Percentiles rank a stretch among this genome's conserved stretches.
phyloP scores from a whole-genome alignment of 176 grass and related monocot species.

The Pontederia crassipes region DNA sequence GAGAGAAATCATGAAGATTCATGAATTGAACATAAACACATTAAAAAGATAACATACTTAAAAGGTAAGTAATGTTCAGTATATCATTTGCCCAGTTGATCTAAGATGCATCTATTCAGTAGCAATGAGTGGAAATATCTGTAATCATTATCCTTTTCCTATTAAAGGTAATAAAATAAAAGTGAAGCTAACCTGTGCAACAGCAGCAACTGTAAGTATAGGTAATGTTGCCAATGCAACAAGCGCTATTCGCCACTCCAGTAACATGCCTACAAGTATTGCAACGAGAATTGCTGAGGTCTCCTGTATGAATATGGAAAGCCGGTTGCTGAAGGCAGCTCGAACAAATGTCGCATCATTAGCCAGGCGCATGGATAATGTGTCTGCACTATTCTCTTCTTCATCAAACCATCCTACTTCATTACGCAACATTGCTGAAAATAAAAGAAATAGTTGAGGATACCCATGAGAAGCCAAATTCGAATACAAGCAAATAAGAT shows the following conservation, averaged over 20 bases:
- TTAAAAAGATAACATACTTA: too few species aligned
- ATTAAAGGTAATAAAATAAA: not conserved
- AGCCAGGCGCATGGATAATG: slow-evolving; percentile 83
- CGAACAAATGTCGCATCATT: slow-evolving; percentile 99
- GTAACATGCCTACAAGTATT: slow-evolving; percentile 88
- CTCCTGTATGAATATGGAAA: slow-evolving; percentile 99
- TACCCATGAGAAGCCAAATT: slow-evolving; percentile 1
- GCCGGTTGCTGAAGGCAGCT: slow-evolving; percentile 91
- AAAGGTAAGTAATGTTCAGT: too few species aligned
- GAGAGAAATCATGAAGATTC: too few species aligned
- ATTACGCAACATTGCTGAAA: slow-evolving; percentile 85
- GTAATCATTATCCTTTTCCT: not conserved
- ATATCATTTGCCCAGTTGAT: too few species aligned
- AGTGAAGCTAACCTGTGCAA: slow-evolving; percentile 75
- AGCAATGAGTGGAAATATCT: slow-evolving; percentile 4
- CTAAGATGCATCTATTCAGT: too few species aligned
- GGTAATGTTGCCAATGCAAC: slow-evolving; percentile 90
- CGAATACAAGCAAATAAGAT: slow-evolving; percentile 9
- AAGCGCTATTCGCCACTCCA: slow-evolving; percentile 87
- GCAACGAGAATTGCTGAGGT: slow-evolving; percentile 75
- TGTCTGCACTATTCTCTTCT: slow-evolving; percentile 95
- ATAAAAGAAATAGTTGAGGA: slow-evolving; percentile 20
- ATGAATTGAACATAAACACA: too few species aligned
- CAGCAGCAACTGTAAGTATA: slow-evolving; percentile 82
- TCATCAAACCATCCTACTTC: slow-evolving; percentile 99